Conservation (phyloP, 2,329 filamentous ascomycete genomes). For the Aspergillus tamarii region DNA sequence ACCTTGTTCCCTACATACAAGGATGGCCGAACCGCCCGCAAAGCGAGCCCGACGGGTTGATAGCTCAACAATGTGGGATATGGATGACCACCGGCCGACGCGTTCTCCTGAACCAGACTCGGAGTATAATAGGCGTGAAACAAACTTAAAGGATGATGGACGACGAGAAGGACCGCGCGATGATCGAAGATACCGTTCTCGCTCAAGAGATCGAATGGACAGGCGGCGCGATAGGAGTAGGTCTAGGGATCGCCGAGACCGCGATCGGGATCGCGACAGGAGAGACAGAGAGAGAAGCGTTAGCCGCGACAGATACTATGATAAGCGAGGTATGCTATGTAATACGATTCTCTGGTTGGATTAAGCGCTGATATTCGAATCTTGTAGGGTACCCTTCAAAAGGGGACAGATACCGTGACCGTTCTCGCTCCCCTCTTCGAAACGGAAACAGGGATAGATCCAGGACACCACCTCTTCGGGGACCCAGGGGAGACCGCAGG, state of each 20-base stretch:
- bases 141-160: slow-evolving; percentile 38
- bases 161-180: slow-evolving; percentile 41
- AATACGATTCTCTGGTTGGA: neutral
- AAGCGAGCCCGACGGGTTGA: slow-evolving; percentile 59
- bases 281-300: slow-evolving; percentile 45
- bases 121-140: slow-evolving; percentile 42
- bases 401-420: slow-evolving; percentile 39
- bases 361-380: slow-evolving; percentile 5
- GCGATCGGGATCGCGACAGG: slow-evolving; percentile 36
- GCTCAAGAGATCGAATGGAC: slow-evolving; percentile 43
- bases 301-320: slow-evolving; percentile 42
- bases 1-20: slow-evolving; percentile 13
- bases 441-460: slow-evolving; percentile 41
- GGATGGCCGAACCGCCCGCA: slow-evolving; percentile 57
- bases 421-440: slow-evolving; percentile 39
- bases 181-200: slow-evolving; percentile 46
- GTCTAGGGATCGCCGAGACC: slow-evolving; percentile 44
- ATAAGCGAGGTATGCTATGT: slow-evolving; percentile 41
- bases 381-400: slow-evolving; percentile 34
- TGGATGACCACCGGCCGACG: slow-evolving; percentile 38
- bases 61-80: slow-evolving; percentile 65
- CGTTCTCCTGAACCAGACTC: slow-evolving; percentile 32
- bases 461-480: slow-evolving; percentile 43
- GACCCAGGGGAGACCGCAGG: slow-evolving; percentile 35
- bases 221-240: slow-evolving; percentile 48